A percentile compares a stretch with the other conserved stretches of the same genome.
phyloP scores from a whole-genome alignment of 2,329 filamentous ascomycete species.

The Venturia pyrina region DNA sequence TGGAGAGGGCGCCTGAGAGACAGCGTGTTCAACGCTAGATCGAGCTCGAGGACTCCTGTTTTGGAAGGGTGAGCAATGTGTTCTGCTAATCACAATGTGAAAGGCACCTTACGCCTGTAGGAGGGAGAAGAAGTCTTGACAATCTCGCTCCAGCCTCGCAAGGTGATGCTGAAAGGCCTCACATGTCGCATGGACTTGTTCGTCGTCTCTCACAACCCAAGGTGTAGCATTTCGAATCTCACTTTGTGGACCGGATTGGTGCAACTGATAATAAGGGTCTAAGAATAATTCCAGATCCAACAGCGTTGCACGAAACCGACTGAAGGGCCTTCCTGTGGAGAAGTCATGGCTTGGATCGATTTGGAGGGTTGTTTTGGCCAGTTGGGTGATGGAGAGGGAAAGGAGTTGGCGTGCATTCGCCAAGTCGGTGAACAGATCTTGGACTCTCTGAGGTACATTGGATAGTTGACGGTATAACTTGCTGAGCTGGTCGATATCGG shows the following conservation, averaged over 20 bases:
- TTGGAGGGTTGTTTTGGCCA: not conserved
- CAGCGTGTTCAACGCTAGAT: not conserved
- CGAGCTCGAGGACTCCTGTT: not conserved
- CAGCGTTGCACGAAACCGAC: slow-evolving; percentile 1
- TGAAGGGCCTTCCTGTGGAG: slow-evolving; percentile 1
- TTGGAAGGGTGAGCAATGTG: not conserved
- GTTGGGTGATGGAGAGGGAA: not conserved
- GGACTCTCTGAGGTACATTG: slow-evolving; percentile 6
- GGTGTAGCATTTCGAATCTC: not conserved
- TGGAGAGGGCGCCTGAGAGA: not conserved
- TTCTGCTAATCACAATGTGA: not conserved
- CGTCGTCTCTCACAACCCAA: slow-evolving; percentile 1
- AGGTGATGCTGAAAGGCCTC: not conserved
- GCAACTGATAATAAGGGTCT: slow-evolving; percentile 9
- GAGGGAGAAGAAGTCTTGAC: slow-evolving; percentile 1
- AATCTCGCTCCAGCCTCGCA: not conserved
- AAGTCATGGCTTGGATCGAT: not conserved
- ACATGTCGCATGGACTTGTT: not conserved
- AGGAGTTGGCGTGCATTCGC: not conserved
- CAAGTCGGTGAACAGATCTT: not conserved
- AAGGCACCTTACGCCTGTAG: not conserved
- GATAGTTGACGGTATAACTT: slow-evolving; percentile 4
- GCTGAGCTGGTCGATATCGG: slow-evolving; percentile 11
- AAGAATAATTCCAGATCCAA: slow-evolving; percentile 12
- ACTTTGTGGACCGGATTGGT: slow-evolving; percentile 4